A percentile compares a stretch with the other conserved stretches of the same genome.
Conservation (phyloP, 139 green algal species). For the Tetradesmus obliquus region DNA sequence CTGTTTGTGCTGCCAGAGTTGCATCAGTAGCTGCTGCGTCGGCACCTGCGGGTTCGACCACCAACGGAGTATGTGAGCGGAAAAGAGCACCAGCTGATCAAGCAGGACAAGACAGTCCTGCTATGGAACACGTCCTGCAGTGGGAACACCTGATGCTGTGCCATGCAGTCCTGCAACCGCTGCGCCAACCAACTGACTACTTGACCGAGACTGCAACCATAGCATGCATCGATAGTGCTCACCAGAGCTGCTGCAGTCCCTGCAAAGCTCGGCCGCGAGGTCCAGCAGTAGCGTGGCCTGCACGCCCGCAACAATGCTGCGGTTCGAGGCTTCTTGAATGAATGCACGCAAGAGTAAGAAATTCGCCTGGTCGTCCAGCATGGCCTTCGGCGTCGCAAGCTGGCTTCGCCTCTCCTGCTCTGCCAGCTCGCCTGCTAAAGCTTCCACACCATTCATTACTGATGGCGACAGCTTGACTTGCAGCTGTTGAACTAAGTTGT, state of each 20-base stretch:
- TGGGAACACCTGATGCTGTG: not conserved
- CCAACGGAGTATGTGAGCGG: not conserved
- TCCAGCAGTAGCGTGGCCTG: slow-evolving; percentile 25
- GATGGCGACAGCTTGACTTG: not conserved
- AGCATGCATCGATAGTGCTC: not conserved
- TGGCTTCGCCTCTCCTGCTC: not conserved
- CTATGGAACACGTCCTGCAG: not conserved
- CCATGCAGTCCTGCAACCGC: not conserved
- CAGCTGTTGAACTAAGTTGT: not conserved
- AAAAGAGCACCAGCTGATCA: not conserved
- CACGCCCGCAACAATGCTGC: slow-evolving; percentile 16
- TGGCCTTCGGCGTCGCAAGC: not conserved
- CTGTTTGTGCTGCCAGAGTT: not conserved
- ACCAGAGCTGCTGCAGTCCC: not conserved
- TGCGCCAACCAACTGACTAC: not conserved
- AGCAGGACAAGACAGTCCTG: not conserved
- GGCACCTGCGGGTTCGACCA: not conserved
- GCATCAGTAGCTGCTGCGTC: not conserved
- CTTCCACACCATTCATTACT: not conserved
- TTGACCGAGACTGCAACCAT: not conserved
- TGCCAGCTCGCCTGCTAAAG: not conserved
- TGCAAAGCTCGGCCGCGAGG: not conserved
- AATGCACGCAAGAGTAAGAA: not conserved
- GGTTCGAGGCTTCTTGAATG: not conserved
- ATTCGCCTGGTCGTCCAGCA: not conserved